Conservation (phyloP, 2,329 filamentous ascomycete genomes). For the Colletotrichum graminicola region DNA sequence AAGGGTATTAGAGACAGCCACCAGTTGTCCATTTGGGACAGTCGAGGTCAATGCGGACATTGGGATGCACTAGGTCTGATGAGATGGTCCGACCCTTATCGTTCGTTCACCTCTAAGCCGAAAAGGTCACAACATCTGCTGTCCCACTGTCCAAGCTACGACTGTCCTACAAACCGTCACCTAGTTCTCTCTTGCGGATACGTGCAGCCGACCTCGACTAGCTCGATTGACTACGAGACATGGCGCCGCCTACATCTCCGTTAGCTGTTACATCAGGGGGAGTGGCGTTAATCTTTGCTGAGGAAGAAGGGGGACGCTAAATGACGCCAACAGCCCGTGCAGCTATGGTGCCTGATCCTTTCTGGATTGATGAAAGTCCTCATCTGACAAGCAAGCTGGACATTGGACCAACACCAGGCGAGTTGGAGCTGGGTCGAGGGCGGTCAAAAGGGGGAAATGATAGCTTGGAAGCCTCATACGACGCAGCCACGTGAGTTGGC, state of each 20-base stretch:
- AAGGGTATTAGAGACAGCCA: conserved; percentile 37
- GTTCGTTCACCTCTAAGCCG: conserved; percentile 27
- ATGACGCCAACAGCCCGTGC: conserved; percentile 34
- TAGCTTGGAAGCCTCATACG: neutral
- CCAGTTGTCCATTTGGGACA: neutral
- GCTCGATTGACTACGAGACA: conserved; percentile 20
- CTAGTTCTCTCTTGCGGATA: neutral
- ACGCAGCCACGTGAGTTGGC: neutral
- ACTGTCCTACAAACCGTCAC: neutral
- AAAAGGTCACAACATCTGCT: conserved; percentile 1
- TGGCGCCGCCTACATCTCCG: conserved; percentile 30
- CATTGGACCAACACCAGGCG: neutral
- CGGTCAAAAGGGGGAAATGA: conserved; percentile 21
- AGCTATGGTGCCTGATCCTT: conserved; percentile 23
- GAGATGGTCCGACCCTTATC: conserved; percentile 37
- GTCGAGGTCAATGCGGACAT: conserved; percentile 39
- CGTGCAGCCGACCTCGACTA: conserved; percentile 13
- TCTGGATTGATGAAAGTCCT: conserved; percentile 14
- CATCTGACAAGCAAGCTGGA: neutral
- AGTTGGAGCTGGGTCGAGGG: neutral
- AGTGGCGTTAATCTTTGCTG: conserved; percentile 24
- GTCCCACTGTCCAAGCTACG: conserved; percentile 25
- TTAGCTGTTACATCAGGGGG: conserved; percentile 31
- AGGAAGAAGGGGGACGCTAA: conserved; percentile 9
- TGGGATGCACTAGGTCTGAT: conserved; percentile 38